phyloP scores from a whole-genome alignment of 169 alveolate genomes.

The Besnoitia besnoiti region DNA sequence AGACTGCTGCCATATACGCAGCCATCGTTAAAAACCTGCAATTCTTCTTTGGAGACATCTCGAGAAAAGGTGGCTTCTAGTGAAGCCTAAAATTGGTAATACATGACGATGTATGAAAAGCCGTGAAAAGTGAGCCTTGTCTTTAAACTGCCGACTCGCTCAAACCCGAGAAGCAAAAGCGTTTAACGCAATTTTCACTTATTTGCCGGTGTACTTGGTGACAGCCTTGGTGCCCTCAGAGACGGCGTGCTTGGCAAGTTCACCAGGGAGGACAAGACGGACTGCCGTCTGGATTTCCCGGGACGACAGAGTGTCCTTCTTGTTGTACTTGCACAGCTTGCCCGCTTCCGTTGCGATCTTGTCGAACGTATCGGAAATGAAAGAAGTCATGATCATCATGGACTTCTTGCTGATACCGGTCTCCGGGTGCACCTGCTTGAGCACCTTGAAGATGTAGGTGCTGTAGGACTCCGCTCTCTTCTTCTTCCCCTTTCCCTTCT shows the following conservation, averaged over 20 bases:
- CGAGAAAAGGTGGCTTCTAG: slow-evolving; percentile 53
- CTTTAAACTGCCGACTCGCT: neutral
- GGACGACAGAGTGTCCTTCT: slow-evolving; percentile 96
- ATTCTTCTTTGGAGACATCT: too few species aligned
- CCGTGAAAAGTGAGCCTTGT: neutral
- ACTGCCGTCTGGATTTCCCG: slow-evolving; percentile 99
- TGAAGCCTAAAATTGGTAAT: slow-evolving; percentile 55
- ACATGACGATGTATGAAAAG: neutral
- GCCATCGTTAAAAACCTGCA: too few species aligned
- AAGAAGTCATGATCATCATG: slow-evolving; percentile 99
- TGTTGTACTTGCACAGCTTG: slow-evolving; percentile 94
- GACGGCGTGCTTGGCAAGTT: slow-evolving; percentile 99
- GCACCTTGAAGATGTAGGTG: slow-evolving; percentile 96
- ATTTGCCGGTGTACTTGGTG: slow-evolving; percentile 92
- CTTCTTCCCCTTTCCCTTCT: slow-evolving; percentile 67
- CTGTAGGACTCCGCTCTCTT: slow-evolving; percentile 68
- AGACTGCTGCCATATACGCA: too few species aligned
- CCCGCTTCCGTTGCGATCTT: slow-evolving; percentile 96
- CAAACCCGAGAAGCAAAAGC: neutral
- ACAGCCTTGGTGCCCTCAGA: slow-evolving; percentile 99
- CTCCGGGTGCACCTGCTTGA: slow-evolving; percentile 97
- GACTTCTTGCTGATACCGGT: slow-evolving; percentile 96
- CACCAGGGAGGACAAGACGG: slow-evolving; percentile 99
- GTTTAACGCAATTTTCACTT: neutral
- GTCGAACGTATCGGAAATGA: slow-evolving; percentile 95